Conservation (phyloP, 1,284 basidiomycete species). For the Heterobasidion irregulare region DNA sequence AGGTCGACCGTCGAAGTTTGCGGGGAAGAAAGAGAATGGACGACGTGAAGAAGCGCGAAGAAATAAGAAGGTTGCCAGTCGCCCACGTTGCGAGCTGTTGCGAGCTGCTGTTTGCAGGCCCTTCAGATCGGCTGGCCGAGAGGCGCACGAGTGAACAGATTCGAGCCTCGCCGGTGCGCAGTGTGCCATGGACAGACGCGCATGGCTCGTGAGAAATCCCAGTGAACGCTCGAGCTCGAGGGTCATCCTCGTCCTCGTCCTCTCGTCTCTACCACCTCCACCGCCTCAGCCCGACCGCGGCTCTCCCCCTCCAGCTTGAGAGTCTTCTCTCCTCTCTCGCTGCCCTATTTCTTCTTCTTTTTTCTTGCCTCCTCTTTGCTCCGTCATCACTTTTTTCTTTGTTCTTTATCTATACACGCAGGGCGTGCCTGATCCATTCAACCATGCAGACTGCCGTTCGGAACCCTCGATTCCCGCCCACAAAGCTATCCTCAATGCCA, state of each 20-base stretch:
- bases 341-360: constrained; percentile 12
- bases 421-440: constrained; percentile 28
- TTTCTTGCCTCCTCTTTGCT: constrained; percentile 18
- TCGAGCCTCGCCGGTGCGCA: too few species aligned
- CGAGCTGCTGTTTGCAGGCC: too few species aligned
- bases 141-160: too few species aligned
- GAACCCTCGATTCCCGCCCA: constrained; percentile 17
- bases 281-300: background rate
- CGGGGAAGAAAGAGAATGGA: too few species aligned
- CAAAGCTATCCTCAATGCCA: constrained; percentile 21
- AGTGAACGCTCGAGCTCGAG: background rate
- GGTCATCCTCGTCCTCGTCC: background rate
- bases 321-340: constrained; percentile 2
- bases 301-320: constrained; percentile 2
- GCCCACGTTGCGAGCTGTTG: too few species aligned
- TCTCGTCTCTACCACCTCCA: background rate
- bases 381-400: constrained; percentile 10
- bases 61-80: too few species aligned
- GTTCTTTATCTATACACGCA: constrained; percentile 36
- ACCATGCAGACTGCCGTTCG: constrained; percentile 20
- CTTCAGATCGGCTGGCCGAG: too few species aligned
- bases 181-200: background rate
- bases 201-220: background rate
- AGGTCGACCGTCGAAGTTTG: too few species aligned
- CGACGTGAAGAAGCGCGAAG: too few species aligned